These are phyloP conservation scores for Zoysia japonica DNA, from an alignment of 176 grass and related monocot species.

Conservation along the genomic window DNA sequence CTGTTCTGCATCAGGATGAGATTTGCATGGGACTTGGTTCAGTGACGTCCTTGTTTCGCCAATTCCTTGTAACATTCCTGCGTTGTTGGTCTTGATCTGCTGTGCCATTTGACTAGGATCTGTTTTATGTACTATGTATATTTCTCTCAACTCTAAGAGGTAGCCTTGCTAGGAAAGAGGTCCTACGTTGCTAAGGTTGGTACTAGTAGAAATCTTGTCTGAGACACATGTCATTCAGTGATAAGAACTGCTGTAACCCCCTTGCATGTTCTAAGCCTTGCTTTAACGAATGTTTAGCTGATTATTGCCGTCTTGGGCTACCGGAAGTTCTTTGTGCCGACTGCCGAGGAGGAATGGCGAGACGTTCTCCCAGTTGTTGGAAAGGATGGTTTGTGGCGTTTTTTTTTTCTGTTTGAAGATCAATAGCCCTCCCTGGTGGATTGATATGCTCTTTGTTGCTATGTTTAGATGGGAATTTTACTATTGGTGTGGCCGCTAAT, in stretches of 20 bases:
- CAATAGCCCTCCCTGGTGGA: not conserved
- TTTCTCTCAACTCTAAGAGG: not conserved
- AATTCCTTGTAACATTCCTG: conserved; percentile 3
- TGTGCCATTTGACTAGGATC: not conserved
- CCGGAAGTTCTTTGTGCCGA: too few species aligned
- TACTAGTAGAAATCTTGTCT: too few species aligned
- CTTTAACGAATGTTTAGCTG: not conserved
- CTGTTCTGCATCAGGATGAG: conserved; percentile 6
- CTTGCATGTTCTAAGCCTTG: not conserved
- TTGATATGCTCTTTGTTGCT: not conserved
- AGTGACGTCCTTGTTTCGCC: not conserved
- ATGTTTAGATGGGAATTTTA: not conserved
- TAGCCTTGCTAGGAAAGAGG: not conserved
- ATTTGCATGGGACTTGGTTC: not conserved
- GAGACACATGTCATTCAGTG: not conserved
- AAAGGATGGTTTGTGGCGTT: too few species aligned
- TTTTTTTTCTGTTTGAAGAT: not conserved
- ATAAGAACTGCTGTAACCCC: not conserved
- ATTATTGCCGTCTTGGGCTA: not conserved
- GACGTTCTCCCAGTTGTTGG: too few species aligned
- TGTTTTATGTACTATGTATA: not conserved
- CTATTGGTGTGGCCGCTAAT: conserved; percentile 1
- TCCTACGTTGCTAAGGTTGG: too few species aligned
- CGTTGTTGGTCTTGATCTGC: conserved; percentile 9
- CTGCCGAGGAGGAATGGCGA: too few species aligned